These are phyloP conservation scores for Handroanthus guayacan DNA, from an alignment of 257 asterid genomes.

Conservation along the genomic window DNA sequence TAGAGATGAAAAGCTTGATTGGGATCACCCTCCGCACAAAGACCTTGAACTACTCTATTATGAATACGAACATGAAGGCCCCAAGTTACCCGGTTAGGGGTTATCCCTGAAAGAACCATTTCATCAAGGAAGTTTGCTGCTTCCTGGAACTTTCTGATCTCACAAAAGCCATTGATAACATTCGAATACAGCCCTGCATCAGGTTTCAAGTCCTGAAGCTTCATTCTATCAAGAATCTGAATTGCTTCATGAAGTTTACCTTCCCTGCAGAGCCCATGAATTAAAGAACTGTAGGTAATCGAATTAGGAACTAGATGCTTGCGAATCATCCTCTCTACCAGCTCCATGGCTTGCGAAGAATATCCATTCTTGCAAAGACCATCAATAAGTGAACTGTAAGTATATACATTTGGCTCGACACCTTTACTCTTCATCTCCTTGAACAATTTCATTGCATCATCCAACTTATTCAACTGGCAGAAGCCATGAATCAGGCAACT, in stretches of 20 bases:
- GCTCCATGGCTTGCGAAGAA: conserved; percentile 66
- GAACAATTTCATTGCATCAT: conserved; percentile 66
- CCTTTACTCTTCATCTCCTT: conserved; percentile 78
- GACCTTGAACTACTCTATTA: conserved; percentile 72
- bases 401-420: conserved; percentile 84
- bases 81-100: conserved; percentile 87
- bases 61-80: conserved; percentile 82
- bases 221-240: conserved; percentile 84
- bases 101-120: conserved; percentile 78
- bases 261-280: conserved; percentile 78
- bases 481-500: conserved; percentile 71
- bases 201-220: conserved; percentile 91
- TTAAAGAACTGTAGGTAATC: conserved; percentile 80
- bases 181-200: conserved; percentile 88
- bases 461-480: conserved; percentile 66
- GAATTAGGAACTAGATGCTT: conserved; percentile 67
- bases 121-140: conserved; percentile 93
- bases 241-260: conserved; percentile 66
- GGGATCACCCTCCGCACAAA: conserved; percentile 51
- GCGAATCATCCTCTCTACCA: conserved; percentile 66
- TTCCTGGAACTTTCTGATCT: conserved; percentile 59
- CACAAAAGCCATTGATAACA: conserved; percentile 69
- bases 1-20: conserved; percentile 76
- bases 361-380: conserved; percentile 92
- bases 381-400: conserved; percentile 83